Percentiles rank a stretch among this genome's conserved stretches.
Evolutionary conservation across 345 rosid species (phyloP).

Genomic region (Alliaria petiolata): DNA sequence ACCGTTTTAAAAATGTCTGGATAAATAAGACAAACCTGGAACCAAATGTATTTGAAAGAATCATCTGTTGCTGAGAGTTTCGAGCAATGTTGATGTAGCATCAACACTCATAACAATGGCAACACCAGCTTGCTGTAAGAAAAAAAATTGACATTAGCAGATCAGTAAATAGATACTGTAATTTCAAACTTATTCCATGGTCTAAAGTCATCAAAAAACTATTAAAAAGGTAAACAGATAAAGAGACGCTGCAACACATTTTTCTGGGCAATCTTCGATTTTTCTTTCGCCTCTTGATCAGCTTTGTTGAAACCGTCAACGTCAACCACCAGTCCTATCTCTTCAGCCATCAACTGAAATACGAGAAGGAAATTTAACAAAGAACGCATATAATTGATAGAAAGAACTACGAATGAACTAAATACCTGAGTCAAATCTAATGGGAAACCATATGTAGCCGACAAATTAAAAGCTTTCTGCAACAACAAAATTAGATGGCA

Average conservation of each 20-base stretch:
- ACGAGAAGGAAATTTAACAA: neutral
- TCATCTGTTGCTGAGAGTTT: conserved; percentile 52
- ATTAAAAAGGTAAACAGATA: neutral
- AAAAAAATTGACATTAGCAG: no score
- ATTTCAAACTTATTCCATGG: neutral
- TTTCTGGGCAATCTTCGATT: conserved; percentile 70
- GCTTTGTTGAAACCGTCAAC: conserved; percentile 57
- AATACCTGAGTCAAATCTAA: no score
- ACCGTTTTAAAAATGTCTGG: neutral
- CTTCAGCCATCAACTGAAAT: conserved; percentile 75
- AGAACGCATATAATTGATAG: neutral
- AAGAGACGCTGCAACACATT: conserved; percentile 39
- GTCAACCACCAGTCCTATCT: conserved; percentile 66
- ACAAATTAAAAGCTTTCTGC: no score
- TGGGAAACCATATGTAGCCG: no score
- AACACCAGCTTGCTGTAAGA: no score
- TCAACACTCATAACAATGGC: conserved; percentile 47
- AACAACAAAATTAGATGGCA: no score
- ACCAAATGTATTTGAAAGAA: conserved; percentile 65
- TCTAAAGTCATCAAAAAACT: neutral
- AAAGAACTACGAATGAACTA: no score
- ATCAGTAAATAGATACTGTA: neutral
- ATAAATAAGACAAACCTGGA: conserved; percentile 6
- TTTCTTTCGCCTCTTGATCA: conserved; percentile 75
- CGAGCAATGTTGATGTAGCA: conserved; percentile 62